These are phyloP conservation scores for Astraeus odoratus DNA, from an alignment of 768 basidiomycete genomes.

Conservation along the genomic window DNA sequence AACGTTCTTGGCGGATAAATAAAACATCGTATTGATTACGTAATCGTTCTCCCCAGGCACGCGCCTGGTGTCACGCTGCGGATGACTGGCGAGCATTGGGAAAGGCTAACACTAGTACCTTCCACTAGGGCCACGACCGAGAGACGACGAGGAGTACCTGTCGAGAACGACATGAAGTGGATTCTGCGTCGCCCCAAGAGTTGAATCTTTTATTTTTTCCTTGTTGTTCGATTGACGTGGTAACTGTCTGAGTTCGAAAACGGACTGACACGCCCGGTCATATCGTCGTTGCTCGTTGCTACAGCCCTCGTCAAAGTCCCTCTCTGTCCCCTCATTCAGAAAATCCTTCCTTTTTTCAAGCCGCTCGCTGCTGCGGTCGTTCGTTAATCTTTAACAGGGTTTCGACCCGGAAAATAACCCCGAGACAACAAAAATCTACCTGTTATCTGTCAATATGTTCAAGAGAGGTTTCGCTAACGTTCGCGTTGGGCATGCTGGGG, in stretches of 20 bases:
- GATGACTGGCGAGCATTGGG: not conserved
- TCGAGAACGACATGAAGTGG: not conserved
- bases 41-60: no score
- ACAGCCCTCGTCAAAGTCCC: not conserved
- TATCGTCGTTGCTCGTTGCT: conserved; percentile 4
- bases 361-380: conserved; percentile 22
- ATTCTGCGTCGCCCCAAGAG: not conserved
- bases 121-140: no score
- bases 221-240: not conserved
- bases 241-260: conserved; percentile 5
- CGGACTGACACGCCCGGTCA: not conserved
- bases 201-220: not conserved
- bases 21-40: no score
- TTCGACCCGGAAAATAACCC: conserved; percentile 2
- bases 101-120: not conserved
- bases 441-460: conserved; percentile 14
- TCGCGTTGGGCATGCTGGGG: conserved; percentile 20
- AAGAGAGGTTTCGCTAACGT: conserved; percentile 23
- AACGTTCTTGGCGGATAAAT: no score
- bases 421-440: conserved; percentile 6
- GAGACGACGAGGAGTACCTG: not conserved
- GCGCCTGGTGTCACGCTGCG: no score
- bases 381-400: conserved; percentile 18
- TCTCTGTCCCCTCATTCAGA: conserved; percentile 11
- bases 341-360: conserved; percentile 13